Evolutionary conservation across 2,329 filamentous ascomycete genomes (phyloP).

Genomic region (Thyridium curvatum): DNA sequence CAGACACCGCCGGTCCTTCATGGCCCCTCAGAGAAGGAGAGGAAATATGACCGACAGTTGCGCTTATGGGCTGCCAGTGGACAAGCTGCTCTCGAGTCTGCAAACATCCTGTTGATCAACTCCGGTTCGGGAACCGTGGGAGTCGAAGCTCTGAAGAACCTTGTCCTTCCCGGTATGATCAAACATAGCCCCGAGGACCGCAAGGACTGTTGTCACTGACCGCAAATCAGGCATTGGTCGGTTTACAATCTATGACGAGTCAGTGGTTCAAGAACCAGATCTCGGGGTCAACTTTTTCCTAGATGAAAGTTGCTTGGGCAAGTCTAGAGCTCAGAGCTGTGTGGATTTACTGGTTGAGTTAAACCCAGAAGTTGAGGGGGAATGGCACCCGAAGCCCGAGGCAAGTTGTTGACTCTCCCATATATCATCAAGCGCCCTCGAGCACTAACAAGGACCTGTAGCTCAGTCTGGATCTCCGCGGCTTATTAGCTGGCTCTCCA

Average conservation of each 20-base stretch:
- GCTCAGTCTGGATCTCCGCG: slow-evolving; percentile 27
- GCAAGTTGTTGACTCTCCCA: slow-evolving; percentile 20
- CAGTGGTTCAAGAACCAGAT: slow-evolving; percentile 71
- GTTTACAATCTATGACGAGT: slow-evolving; percentile 85
- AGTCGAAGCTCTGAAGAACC: slow-evolving; percentile 89
- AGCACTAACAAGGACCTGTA: slow-evolving; percentile 3
- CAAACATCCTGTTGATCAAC: slow-evolving; percentile 87
- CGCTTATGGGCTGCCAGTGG: slow-evolving; percentile 92
- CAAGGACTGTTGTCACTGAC: slow-evolving; percentile 11
- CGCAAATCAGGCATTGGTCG: slow-evolving; percentile 63
- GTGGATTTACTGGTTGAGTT: slow-evolving; percentile 75
- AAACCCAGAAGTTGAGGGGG: slow-evolving; percentile 84
- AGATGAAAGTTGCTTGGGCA: slow-evolving; percentile 70
- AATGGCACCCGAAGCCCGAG: slow-evolving; percentile 52
- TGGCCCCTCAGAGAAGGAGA: slow-evolving; percentile 54
- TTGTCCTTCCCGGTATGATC: slow-evolving; percentile 78
- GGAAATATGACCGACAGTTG: slow-evolving; percentile 91
- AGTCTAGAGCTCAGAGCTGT: slow-evolving; percentile 71
- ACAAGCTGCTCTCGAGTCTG: slow-evolving; percentile 82
- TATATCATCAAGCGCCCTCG: not conserved
- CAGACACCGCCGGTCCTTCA: slow-evolving; percentile 43
- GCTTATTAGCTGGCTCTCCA: slow-evolving; percentile 31
- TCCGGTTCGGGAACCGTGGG: slow-evolving; percentile 81
- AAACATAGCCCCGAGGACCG: not conserved
- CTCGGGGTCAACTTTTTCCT: slow-evolving; percentile 97